These are phyloP conservation scores for Litchi chinensis DNA, from an alignment of 345 rosid genomes.

Conservation along the genomic window DNA sequence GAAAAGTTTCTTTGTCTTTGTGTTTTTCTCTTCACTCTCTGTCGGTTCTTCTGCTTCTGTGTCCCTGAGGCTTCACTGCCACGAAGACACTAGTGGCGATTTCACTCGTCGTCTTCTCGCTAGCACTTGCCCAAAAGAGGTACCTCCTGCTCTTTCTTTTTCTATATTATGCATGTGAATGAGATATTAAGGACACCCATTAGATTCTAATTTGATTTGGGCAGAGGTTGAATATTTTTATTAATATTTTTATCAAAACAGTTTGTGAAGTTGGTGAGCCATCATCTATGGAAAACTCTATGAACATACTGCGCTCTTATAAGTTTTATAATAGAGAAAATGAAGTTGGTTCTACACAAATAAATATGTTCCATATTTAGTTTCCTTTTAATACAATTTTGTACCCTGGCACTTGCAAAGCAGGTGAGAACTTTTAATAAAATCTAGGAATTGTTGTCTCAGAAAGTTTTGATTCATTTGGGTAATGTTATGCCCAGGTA, in stretches of 20 bases:
- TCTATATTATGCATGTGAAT: neutral
- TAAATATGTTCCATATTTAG: no score
- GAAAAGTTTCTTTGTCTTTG: slow-evolving; percentile 18
- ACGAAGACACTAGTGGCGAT: neutral
- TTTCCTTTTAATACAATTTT: no score
- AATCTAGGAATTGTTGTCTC: slow-evolving; percentile 32
- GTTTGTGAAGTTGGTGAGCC: no score
- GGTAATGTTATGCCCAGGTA: slow-evolving; percentile 32
- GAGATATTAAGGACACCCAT: no score
- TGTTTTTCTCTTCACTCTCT: neutral
- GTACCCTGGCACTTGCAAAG: slow-evolving; percentile 15
- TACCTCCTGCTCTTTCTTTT: slow-evolving; percentile 1
- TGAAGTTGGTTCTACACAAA: no score
- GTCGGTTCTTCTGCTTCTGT: neutral
- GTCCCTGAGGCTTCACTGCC: neutral
- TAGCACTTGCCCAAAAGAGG: slow-evolving; percentile 17
- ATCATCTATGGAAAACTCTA: no score
- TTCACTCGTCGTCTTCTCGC: slow-evolving; percentile 19
- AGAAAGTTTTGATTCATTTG: slow-evolving; percentile 35
- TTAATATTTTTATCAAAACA: no score
- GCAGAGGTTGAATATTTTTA: no score
- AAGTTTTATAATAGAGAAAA: no score
- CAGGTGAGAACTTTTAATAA: slow-evolving; percentile 39
- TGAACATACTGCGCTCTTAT: no score
- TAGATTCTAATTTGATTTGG: no score